Percentiles rank a stretch among this genome's conserved stretches.
These are phyloP conservation scores for Raddia guianensis DNA, from an alignment of 176 grass and related monocot species.

Conservation along the genomic window DNA sequence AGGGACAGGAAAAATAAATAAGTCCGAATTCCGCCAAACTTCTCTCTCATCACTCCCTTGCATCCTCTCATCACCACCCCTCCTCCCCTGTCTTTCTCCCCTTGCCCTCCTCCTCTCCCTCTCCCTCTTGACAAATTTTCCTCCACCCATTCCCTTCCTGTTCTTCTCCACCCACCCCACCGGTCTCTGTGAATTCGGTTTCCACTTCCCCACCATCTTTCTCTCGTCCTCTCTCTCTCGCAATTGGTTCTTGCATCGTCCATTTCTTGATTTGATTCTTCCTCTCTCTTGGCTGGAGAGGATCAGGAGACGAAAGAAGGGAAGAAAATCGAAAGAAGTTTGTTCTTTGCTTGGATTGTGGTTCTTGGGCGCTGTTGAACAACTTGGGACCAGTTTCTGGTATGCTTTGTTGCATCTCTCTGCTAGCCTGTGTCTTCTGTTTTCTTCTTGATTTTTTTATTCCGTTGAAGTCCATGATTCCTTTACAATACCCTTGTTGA, in stretches of 20 bases:
- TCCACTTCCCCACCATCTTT: conserved; percentile 12
- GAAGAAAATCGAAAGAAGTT: neutral
- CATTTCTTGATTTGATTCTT: conserved; percentile 38
- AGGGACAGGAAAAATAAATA: conserved; percentile 37
- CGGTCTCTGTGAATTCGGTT: conserved; percentile 48
- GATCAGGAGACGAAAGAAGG: conserved; percentile 26
- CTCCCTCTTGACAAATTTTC: conserved; percentile 46
- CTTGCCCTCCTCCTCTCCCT: neutral
- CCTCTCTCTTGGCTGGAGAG: conserved; percentile 21
- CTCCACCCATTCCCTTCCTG: conserved; percentile 54
- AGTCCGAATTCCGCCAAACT: conserved; percentile 52
- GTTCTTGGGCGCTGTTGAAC: conserved; percentile 15
- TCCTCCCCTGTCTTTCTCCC: conserved; percentile 37
- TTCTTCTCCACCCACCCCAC: conserved; percentile 46
- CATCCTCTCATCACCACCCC: conserved; percentile 45
- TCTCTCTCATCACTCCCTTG: conserved; percentile 32
- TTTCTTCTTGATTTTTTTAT: conserved; percentile 12
- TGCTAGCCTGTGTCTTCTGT: neutral
- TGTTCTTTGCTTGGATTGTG: conserved; percentile 23
- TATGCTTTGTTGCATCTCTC: conserved; percentile 36
- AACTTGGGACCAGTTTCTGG: conserved; percentile 24
- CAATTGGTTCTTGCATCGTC: conserved; percentile 24
- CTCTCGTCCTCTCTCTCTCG: neutral
- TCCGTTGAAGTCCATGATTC: conserved; percentile 2
- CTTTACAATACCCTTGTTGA: neutral